Base-by-base conservation (phyloP, 768 basidiomycete species). In the Boletus rex-veris region DNA sequence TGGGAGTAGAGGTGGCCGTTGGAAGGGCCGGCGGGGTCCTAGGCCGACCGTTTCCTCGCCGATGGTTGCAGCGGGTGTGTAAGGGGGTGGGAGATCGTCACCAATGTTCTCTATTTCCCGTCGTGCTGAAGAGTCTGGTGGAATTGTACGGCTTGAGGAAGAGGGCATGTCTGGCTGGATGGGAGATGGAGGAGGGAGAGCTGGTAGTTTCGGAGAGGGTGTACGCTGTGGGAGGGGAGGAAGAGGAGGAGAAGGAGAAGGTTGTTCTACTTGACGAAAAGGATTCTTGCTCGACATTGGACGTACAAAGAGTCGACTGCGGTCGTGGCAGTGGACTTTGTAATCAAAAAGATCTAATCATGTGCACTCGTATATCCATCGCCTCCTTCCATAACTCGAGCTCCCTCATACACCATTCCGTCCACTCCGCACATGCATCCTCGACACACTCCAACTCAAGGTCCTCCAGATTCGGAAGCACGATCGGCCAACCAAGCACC, bases 51-150 rank as follows among this genome's bases (percentile, higher is more conserved):
- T 82, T 1, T 75, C 69, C 63, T 91, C 89, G 14, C 86, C 89
- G 16, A 73, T 44, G 44, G 84, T 77, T 4, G 88, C 79, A 2
- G 75, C 58, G 0, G 80, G 72, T 0, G 87, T 87, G 61, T 90
- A 91, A 1, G 88, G 82, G 1, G 89, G 89, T 1, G 88, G 88
- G 11, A 74, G 70, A 18, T 84, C 83, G n/a, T 84, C 84, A 3
- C 71, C 65, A 26, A 77, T 56, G n/a, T n/a, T 3, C 3, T 57
- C 53, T 26, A 5, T 39, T 7, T 9, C 11, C 6, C 5, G 21
- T 4, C 3, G 2, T 1, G 15, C 11, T 3, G 35, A 26, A 4
- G 19, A 12, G 5, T 14, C 18, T 28, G 44, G 19, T 12, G 30
- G 26, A 5, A 4, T 1, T 3, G 4, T 15, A 40, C 14, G 16